A percentile compares a stretch with the other conserved stretches of the same genome.
Conservation (phyloP, 345 rosid genomes). For the Euphorbia tirucalli region DNA sequence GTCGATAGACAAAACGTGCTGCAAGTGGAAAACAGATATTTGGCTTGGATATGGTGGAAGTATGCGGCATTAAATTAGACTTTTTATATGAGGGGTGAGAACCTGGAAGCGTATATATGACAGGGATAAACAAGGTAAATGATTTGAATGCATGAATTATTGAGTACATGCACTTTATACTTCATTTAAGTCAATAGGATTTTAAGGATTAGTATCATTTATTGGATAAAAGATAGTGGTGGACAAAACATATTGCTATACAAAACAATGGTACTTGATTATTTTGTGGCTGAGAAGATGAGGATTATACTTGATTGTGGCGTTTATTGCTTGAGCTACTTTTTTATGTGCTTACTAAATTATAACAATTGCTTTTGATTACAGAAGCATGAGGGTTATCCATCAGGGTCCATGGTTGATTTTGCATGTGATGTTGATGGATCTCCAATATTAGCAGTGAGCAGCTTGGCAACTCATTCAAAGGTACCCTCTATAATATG, state of each 20-base stretch:
- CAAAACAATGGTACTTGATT: background rate
- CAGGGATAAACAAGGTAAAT: background rate
- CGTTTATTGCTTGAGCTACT: background rate
- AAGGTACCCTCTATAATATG: conserved; percentile 46
- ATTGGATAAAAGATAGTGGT: background rate
- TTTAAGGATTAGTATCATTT: background rate
- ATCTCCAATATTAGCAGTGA: conserved; percentile 75
- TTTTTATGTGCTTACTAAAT: background rate
- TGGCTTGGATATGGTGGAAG: background rate
- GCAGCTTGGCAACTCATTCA: conserved; percentile 80
- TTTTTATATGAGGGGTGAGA: background rate
- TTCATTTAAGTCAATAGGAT: background rate
- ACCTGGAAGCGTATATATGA: background rate
- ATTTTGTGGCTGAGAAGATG: background rate
- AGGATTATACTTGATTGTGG: background rate
- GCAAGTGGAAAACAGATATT: background rate
- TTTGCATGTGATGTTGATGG: conserved; percentile 87
- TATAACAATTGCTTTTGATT: conserved; percentile 10
- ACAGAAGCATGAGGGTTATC: conserved; percentile 80
- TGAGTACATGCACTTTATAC: background rate
- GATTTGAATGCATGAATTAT: background rate
- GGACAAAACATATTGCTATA: background rate
- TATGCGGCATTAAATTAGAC: background rate
- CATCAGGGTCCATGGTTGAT: conserved; percentile 92
- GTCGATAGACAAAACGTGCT: background rate